Evolutionary conservation across 2,329 filamentous ascomycete genomes (phyloP), one percentile per base, ranked within the genome.

Genomic region (Alternaria burnsii): DNA sequence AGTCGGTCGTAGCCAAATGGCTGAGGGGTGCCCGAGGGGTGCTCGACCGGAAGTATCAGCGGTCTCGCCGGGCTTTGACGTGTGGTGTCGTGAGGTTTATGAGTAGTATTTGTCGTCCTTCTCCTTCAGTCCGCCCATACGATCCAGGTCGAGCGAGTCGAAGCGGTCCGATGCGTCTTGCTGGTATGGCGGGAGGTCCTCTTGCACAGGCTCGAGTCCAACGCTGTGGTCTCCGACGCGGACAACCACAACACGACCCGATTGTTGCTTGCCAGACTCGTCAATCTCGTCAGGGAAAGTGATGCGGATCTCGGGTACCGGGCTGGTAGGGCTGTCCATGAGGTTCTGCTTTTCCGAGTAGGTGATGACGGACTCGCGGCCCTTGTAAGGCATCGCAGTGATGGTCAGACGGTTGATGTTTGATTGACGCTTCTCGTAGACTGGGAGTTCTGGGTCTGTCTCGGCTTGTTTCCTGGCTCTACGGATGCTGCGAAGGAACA

Each of bases 271-370:
- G 70, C 94, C 94, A 55, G 82, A 74, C 51, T 93, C 91, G 75
- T 97, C 94, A 70, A 96, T 90, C 83, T 98, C 95, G 72, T 96
- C 92, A 16, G 95, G 95, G 84, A 99, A 98, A 36, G 95, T 98
- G 79, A 99, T 97, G 80, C 94, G 93, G 74, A 99, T 99, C 82
- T 98, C 92, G 20, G 95, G 95, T 28, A 98, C 86, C 68, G 91
- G 90, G 79, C 88, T 92, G 71, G 90, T 83, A 22, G 94, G 91
- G 80, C 91, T 91, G 66, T 89, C 86, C 68, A 94, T 88, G 81
- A 96, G 89, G 67, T 88, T 88, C 76, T 90, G 88, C 80, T 95
- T 93, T 78, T 92, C 89, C 72, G 91, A 88, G 77, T 93, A 91
- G 71, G 95, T 87, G 62, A 93, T 86, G 68, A 95, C 85, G 63